Evolutionary conservation across 805 yeast species (phyloP).

Genomic region (Cyberlindnera veronae): DNA sequence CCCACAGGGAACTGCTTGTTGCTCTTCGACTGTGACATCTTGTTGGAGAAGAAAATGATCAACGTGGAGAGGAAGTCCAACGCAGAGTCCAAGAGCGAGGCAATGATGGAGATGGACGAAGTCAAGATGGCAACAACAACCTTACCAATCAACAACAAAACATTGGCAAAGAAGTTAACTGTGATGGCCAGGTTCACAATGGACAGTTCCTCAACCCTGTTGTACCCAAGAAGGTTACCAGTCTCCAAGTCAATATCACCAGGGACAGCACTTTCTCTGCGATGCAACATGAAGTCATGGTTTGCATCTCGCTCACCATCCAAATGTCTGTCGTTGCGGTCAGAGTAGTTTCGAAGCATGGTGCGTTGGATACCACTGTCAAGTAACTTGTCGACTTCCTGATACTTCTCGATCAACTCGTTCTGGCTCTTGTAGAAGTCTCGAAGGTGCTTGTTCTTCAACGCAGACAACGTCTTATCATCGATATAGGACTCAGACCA

Average conservation of each 20-base stretch:
- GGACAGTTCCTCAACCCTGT: constrained; percentile 38
- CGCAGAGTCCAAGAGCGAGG: constrained; percentile 73
- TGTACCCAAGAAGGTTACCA: constrained; percentile 49
- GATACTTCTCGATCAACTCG: constrained; percentile 50
- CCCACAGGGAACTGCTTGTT: constrained; percentile 67
- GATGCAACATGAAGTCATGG: constrained; percentile 1
- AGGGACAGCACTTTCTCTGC: constrained; percentile 44
- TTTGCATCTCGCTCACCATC: not conserved
- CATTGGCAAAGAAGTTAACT: constrained; percentile 59
- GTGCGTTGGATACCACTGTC: constrained; percentile 68
- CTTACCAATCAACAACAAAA: constrained; percentile 58
- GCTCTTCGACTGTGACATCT: constrained; percentile 41
- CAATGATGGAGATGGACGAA: constrained; percentile 69
- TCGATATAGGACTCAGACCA: constrained; percentile 35
- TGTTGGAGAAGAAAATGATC: constrained; percentile 63
- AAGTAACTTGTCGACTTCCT: constrained; percentile 58
- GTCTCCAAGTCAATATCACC: constrained; percentile 59
- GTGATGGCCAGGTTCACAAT: constrained; percentile 58
- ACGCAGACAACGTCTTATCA: constrained; percentile 25
- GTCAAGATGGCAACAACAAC: constrained; percentile 58
- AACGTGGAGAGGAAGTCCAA: constrained; percentile 72
- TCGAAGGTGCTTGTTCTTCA: constrained; percentile 31
- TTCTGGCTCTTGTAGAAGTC: constrained; percentile 58
- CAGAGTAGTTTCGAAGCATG: constrained; percentile 55
- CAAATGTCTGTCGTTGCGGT: constrained; percentile 21